These are phyloP conservation scores for Cercospora sojina DNA, from an alignment of 2,329 filamentous ascomycete species.

Conservation along the genomic window DNA sequence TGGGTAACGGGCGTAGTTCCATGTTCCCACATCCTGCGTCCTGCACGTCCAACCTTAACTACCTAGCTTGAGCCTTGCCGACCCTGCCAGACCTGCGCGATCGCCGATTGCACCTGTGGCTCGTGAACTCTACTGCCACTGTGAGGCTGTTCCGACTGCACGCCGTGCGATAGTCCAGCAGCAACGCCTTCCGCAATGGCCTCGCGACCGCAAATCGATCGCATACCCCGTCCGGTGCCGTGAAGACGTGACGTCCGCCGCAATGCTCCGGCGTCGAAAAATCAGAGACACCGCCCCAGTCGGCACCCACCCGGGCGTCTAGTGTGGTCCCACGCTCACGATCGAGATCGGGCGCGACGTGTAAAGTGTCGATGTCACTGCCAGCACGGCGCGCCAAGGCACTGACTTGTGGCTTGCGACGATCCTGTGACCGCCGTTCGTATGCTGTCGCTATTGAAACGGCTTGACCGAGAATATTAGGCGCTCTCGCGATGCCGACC, in stretches of 20 bases:
- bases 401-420: conserved; percentile 1
- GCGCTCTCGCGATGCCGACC: not conserved
- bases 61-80: conserved; percentile 1
- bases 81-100: not conserved
- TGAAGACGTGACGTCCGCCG: not conserved
- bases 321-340: not conserved
- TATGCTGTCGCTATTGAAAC: conserved; percentile 1
- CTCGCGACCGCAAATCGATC: not conserved
- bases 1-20: conserved; percentile 3
- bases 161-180: not conserved
- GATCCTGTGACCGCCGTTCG: conserved; percentile 3
- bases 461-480: not conserved
- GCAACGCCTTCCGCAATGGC: not conserved
- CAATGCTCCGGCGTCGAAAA: not conserved
- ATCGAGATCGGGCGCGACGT: not conserved
- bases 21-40: conserved; percentile 5
- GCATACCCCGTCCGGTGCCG: not conserved
- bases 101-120: conserved; percentile 3
- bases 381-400: not conserved
- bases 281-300: not conserved
- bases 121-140: not conserved
- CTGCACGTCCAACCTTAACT: conserved; percentile 7
- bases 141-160: not conserved
- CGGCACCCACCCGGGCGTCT: not conserved
- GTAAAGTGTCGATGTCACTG: not conserved